Evolutionary conservation across 2,329 filamentous ascomycete species (phyloP).

Genomic region (Teratosphaeria destructans): DNA sequence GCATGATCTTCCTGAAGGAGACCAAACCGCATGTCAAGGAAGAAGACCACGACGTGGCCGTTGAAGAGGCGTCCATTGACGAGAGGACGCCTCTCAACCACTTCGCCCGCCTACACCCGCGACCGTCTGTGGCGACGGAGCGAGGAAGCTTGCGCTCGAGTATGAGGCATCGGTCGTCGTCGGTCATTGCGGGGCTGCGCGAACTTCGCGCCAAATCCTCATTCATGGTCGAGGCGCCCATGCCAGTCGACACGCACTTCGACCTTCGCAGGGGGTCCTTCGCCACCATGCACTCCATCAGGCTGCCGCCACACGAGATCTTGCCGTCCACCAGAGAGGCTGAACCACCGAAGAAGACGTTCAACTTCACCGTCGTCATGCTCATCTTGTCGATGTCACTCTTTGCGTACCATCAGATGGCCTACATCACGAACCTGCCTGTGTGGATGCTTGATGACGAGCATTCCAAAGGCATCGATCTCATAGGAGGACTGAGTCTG

Average conservation of each 20-base stretch:
- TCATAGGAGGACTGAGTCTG: slow-evolving; percentile 53
- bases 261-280: slow-evolving; percentile 35
- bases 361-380: slow-evolving; percentile 56
- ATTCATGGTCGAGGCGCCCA: background rate
- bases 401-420: slow-evolving; percentile 89
- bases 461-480: slow-evolving; percentile 18
- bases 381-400: slow-evolving; percentile 69
- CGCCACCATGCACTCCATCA: slow-evolving; percentile 47
- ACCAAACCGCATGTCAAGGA: slow-evolving; percentile 64
- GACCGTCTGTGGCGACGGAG: slow-evolving; percentile 14
- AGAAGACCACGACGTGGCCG: slow-evolving; percentile 24
- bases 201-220: background rate
- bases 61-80: slow-evolving; percentile 9
- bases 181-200: slow-evolving; percentile 17
- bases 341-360: slow-evolving; percentile 33
- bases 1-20: slow-evolving; percentile 69
- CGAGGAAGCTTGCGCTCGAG: slow-evolving; percentile 35
- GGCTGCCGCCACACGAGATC: slow-evolving; percentile 6
- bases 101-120: slow-evolving; percentile 21
- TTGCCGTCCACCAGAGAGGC: slow-evolving; percentile 10
- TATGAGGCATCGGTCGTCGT: slow-evolving; percentile 32
- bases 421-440: slow-evolving; percentile 76
- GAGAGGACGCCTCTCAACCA: slow-evolving; percentile 36
- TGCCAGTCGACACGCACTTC: background rate
- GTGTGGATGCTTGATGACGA: slow-evolving; percentile 75